Conservation (phyloP, 192 early-diverging fungal genomes). For the Martensiomyces pterosporus region DNA sequence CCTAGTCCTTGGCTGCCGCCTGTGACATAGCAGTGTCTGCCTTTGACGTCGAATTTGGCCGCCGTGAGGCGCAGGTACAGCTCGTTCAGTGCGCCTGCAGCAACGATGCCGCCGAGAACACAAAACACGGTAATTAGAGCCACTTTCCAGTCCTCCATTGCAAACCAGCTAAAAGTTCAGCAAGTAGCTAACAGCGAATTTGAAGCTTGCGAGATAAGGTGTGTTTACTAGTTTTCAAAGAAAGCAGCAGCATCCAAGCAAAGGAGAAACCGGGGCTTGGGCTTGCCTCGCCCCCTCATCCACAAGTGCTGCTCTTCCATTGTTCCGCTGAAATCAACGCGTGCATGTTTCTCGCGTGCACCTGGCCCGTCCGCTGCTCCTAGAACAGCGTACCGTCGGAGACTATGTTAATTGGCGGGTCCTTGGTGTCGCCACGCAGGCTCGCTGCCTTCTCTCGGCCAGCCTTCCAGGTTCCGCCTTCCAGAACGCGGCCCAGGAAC, state of each 20-base stretch:
- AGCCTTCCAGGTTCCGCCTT: conserved; percentile 93
- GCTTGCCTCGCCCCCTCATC: no score
- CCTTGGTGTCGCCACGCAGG: conserved; percentile 71
- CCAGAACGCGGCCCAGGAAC: conserved; percentile 78
- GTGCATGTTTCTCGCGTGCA: no score
- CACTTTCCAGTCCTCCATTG: conserved; percentile 42
- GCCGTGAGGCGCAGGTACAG: conserved; percentile 17
- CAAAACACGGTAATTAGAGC: conserved; percentile 20
- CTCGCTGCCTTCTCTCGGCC: conserved; percentile 84
- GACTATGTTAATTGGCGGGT: conserved; percentile 87
- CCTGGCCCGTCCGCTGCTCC: no score
- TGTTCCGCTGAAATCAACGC: no score
- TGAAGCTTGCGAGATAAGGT: no score
- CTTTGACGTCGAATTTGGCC: conserved; percentile 34
- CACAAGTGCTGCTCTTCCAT: no score
- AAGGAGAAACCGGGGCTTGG: no score
- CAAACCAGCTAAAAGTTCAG: neutral
- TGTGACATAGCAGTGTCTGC: conserved; percentile 68
- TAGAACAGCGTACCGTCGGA: conserved; percentile 86
- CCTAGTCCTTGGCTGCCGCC: conserved; percentile 75
- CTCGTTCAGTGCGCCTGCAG: conserved; percentile 9
- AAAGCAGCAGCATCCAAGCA: neutral
- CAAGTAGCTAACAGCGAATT: no score
- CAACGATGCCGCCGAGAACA: conserved; percentile 23
- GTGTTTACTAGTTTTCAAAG: no score